Evolutionary conservation across 2,329 filamentous ascomycete genomes (phyloP).

Genomic region (Monosporascus sp.): DNA sequence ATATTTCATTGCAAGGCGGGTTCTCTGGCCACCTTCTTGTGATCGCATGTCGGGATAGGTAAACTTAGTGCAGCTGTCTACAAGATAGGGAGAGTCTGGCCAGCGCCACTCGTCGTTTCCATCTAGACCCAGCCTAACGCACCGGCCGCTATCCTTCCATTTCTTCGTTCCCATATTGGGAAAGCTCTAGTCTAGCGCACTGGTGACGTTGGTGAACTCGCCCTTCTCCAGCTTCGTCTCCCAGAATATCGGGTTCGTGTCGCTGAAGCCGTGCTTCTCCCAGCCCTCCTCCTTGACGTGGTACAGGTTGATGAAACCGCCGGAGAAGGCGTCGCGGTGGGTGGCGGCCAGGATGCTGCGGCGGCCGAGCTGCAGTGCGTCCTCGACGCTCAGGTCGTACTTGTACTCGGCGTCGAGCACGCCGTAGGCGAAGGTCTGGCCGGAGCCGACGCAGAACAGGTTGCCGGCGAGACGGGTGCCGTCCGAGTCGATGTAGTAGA

Average conservation of each 20-base stretch:
- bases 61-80: too few relatives aligned
- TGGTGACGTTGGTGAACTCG: constrained; percentile 95
- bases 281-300: constrained; percentile 98
- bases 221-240: constrained; percentile 97
- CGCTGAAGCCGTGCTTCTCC: constrained; percentile 97
- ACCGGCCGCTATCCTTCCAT: neutral
- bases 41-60: too few relatives aligned
- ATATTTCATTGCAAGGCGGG: too few relatives aligned
- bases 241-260: constrained; percentile 99
- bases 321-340: constrained; percentile 96
- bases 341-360: constrained; percentile 94
- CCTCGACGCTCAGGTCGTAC: constrained; percentile 82
- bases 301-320: constrained; percentile 97
- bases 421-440: constrained; percentile 98
- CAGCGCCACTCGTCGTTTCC: neutral
- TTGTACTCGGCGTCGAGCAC: constrained; percentile 93
- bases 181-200: constrained; percentile 50
- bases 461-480: constrained; percentile 89
- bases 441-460: constrained; percentile 95
- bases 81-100: neutral
- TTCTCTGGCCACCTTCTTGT: too few relatives aligned
- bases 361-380: constrained; percentile 84
- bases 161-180: neutral
- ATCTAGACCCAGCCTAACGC: too few relatives aligned
- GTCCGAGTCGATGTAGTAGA: constrained; percentile 99